Evolutionary conservation across 2,329 filamentous ascomycete genomes (phyloP).

Genomic region (Raffaelea ambrosiae): DNA sequence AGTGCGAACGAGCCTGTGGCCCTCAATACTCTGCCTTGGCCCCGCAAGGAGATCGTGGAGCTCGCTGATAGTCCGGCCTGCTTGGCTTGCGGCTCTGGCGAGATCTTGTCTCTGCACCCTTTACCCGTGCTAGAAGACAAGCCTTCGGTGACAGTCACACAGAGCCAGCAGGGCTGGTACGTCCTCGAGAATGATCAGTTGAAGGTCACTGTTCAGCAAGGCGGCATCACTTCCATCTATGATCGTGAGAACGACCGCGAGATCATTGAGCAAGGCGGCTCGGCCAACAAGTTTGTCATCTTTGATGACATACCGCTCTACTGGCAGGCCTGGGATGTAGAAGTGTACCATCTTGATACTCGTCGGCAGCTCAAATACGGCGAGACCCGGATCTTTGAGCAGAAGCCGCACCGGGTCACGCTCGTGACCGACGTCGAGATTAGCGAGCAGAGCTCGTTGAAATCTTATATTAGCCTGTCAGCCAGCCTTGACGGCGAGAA

Average conservation of each 20-base stretch:
- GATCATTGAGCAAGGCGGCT: slow-evolving; percentile 66
- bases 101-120: slow-evolving; percentile 39
- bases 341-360: slow-evolving; percentile 89
- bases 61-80: slow-evolving; percentile 45
- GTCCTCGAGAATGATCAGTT: slow-evolving; percentile 73
- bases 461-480: too few species aligned
- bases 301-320: slow-evolving; percentile 97
- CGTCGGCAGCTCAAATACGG: slow-evolving; percentile 64
- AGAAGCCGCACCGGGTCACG: slow-evolving; percentile 67
- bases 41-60: slow-evolving; percentile 64
- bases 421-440: slow-evolving; percentile 78
- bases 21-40: slow-evolving; percentile 89
- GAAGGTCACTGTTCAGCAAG: slow-evolving; percentile 61
- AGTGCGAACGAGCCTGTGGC: too few species aligned
- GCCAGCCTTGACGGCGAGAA: slow-evolving; percentile 57
- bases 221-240: slow-evolving; percentile 75
- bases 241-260: slow-evolving; percentile 69
- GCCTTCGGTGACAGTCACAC: slow-evolving; percentile 42
- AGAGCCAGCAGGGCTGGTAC: slow-evolving; percentile 55
- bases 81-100: slow-evolving; percentile 48
- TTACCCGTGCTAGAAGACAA: slow-evolving; percentile 32
- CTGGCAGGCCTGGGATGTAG: slow-evolving; percentile 98
- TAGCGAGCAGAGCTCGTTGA: too few species aligned
- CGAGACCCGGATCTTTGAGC: slow-evolving; percentile 64
- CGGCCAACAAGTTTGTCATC: slow-evolving; percentile 85